A percentile compares a stretch with the other conserved stretches of the same genome.
These are phyloP conservation scores for Phytopythium litorale DNA, from an alignment of 352 stramenopile species.

Conservation along the genomic window DNA sequence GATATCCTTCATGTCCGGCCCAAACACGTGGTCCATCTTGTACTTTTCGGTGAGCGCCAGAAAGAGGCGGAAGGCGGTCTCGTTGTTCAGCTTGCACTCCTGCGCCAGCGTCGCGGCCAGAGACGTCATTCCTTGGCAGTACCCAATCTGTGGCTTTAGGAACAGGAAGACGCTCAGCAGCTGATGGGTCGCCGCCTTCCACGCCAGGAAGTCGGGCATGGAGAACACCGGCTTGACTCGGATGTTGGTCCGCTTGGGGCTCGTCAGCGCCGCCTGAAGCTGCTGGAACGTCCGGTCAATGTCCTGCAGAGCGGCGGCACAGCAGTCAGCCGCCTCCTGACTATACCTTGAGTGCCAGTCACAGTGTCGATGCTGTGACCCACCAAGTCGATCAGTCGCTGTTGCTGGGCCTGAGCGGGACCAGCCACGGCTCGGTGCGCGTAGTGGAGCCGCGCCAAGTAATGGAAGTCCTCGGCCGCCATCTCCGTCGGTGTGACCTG, in stretches of 20 bases:
- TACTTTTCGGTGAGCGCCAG: slow-evolving; percentile 50
- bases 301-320: slow-evolving; percentile 16
- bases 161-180: slow-evolving; percentile 37
- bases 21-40: slow-evolving; percentile 41
- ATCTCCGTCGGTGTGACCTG: slow-evolving; percentile 24
- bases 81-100: slow-evolving; percentile 45
- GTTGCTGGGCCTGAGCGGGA: slow-evolving; percentile 21
- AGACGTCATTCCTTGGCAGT: slow-evolving; percentile 54
- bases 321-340: background rate
- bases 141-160: slow-evolving; percentile 50
- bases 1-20: slow-evolving; percentile 46
- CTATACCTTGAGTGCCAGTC: background rate
- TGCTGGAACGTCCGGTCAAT: slow-evolving; percentile 45
- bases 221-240: slow-evolving; percentile 23
- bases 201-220: slow-evolving; percentile 24
- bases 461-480: slow-evolving; percentile 28
- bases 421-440: slow-evolving; percentile 6
- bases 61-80: slow-evolving; percentile 43
- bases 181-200: slow-evolving; percentile 35
- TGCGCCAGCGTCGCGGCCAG: slow-evolving; percentile 34
- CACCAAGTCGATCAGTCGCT: slow-evolving; percentile 37
- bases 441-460: slow-evolving; percentile 13
- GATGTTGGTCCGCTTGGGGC: slow-evolving; percentile 16
- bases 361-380: background rate
- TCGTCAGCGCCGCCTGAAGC: slow-evolving; percentile 21